Conservation (phyloP, 495 filamentous ascomycete genomes). For the Echria macrotheca region DNA sequence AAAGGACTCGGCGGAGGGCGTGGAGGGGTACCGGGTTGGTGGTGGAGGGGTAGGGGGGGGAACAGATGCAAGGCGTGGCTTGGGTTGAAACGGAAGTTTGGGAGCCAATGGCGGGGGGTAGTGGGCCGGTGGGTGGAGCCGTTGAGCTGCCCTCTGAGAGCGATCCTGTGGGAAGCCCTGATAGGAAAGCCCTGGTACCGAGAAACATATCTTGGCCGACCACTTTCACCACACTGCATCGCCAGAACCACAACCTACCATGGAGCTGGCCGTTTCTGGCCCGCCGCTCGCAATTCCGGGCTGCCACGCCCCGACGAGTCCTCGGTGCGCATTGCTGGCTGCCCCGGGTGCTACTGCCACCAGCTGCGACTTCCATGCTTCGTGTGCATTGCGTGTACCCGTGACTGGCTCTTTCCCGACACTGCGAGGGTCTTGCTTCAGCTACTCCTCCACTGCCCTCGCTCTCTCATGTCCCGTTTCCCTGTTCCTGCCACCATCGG, state of each 20-base stretch:
- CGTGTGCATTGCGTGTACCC: too few species aligned
- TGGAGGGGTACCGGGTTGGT: slow-evolving; percentile 4
- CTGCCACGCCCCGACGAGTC: background rate
- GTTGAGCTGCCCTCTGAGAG: background rate
- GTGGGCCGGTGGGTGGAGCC: background rate
- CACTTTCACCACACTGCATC: slow-evolving; percentile 3
- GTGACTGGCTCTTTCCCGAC: too few species aligned
- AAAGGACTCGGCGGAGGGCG: background rate
- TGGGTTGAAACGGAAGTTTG: slow-evolving; percentile 2
- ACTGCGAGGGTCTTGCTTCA: background rate
- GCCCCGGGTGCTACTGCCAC: too few species aligned
- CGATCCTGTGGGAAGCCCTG: slow-evolving; percentile 4
- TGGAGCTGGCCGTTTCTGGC: background rate
- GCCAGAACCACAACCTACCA: background rate
- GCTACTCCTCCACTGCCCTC: background rate
- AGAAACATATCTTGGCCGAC: background rate
- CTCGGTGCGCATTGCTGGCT: too few species aligned
- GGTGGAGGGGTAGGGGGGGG: slow-evolving; percentile 7
- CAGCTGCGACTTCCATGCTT: too few species aligned
- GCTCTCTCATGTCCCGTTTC: background rate
- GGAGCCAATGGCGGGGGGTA: slow-evolving; percentile 11
- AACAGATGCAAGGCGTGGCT: slow-evolving; percentile 8
- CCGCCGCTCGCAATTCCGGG: background rate
- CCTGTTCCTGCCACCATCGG: background rate
- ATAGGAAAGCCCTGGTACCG: slow-evolving; percentile 2